These are phyloP conservation scores for Santalum album DNA, from an alignment of 164 flowering plant species.

Conservation along the genomic window DNA sequence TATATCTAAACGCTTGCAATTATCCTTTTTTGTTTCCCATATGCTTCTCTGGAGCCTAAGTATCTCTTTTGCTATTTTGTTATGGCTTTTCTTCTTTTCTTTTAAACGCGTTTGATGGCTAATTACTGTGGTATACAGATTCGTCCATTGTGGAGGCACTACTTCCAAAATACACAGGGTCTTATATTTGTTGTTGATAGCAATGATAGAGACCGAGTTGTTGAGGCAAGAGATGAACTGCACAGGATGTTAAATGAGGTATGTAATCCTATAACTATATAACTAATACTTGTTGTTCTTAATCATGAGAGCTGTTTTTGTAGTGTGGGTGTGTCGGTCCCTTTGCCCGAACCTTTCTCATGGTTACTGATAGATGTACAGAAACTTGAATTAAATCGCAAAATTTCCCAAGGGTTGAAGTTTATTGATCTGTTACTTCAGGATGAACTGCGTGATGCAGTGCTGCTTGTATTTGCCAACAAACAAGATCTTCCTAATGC, in stretches of 20 bases:
- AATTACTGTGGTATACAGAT: conserved; percentile 35
- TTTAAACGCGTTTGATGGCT: not conserved
- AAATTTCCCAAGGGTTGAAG: not conserved
- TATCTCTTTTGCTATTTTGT: not conserved
- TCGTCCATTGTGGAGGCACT: conserved; percentile 98
- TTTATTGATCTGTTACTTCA: conserved; percentile 17
- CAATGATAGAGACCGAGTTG: conserved; percentile 93
- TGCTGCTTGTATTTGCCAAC: conserved; percentile 96
- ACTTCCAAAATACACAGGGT: conserved; percentile 97
- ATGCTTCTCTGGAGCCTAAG: not conserved
- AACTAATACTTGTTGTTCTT: no score
- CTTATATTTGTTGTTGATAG: conserved; percentile 95
- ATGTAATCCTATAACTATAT: not conserved
- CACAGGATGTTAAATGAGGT: conserved; percentile 99
- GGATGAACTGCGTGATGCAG: conserved; percentile 99
- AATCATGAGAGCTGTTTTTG: no score
- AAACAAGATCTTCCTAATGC: conserved; percentile 99
- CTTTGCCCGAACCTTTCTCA: not conserved
- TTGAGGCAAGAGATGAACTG: conserved; percentile 93
- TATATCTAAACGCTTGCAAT: no score
- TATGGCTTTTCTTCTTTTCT: not conserved
- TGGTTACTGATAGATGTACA: not conserved
- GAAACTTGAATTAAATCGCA: no score
- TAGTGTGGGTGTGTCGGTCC: no score
- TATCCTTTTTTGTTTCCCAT: not conserved